Conservation (phyloP, 2,329 filamentous ascomycete species). For the Meredithiella fracta region DNA sequence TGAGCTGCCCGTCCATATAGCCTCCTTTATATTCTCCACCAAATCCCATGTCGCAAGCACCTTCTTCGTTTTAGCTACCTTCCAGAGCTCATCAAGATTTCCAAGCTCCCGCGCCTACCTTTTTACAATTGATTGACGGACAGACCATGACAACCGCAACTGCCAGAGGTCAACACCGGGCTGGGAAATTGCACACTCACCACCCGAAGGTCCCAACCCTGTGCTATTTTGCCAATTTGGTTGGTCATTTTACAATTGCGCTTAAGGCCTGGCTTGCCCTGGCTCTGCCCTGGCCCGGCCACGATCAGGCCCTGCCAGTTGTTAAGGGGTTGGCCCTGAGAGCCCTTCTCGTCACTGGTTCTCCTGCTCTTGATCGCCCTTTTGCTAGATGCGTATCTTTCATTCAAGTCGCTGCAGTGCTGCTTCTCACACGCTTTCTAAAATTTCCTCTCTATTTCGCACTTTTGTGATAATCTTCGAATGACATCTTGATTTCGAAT, state of each 20-base stretch:
- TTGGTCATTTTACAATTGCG: slow-evolving; percentile 14
- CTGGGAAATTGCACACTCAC: slow-evolving; percentile 15
- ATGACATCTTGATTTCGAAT: too few relatives aligned
- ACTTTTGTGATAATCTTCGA: too few relatives aligned
- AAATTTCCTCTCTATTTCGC: slow-evolving; percentile 6
- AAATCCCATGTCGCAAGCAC: background rate
- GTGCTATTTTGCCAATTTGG: slow-evolving; percentile 15
- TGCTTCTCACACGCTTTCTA: slow-evolving; percentile 3
- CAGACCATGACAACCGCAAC: background rate
- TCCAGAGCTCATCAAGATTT: too few relatives aligned
- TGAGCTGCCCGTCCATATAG: too few relatives aligned
- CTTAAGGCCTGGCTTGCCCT: slow-evolving; percentile 14
- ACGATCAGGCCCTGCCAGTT: slow-evolving; percentile 6
- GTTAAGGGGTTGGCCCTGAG: slow-evolving; percentile 8
- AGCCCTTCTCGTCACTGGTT: slow-evolving; percentile 1
- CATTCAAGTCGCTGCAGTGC: slow-evolving; percentile 8
- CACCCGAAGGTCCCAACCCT: slow-evolving; percentile 12
- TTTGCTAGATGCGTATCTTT: slow-evolving; percentile 1
- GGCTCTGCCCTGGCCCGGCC: slow-evolving; percentile 9
- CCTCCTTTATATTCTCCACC: too few relatives aligned
- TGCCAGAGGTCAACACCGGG: background rate
- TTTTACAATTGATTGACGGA: background rate
- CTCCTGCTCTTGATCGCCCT: slow-evolving; percentile 6
- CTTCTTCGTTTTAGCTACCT: background rate
- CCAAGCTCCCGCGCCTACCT: background rate